These are phyloP conservation scores for Triticum urartu DNA, from an alignment of 176 grass and related monocot species.

Conservation along the genomic window DNA sequence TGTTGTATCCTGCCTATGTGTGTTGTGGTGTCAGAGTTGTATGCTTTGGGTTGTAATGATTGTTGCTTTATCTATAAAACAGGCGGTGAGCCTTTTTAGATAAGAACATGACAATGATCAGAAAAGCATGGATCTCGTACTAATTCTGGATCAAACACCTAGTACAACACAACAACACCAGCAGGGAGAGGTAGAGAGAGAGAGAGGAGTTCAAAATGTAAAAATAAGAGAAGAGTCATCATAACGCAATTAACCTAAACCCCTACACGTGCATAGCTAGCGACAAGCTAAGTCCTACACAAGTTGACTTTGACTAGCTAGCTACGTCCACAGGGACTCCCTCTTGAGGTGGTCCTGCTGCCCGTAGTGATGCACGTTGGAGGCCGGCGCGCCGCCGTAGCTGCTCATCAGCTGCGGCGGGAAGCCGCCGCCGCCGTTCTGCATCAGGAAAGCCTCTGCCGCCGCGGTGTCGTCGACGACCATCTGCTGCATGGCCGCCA, in stretches of 20 bases:
- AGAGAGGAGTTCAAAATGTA: not conserved
- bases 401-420: conserved; percentile 47
- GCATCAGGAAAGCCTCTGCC: conserved; percentile 54
- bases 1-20: too few relatives aligned
- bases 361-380: conserved; percentile 26
- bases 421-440: conserved; percentile 36
- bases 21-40: too few relatives aligned
- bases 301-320: conserved; percentile 29
- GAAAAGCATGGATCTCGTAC: not conserved
- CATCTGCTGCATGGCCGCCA: not conserved
- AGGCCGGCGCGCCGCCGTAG: conserved; percentile 42
- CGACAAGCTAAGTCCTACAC: conserved; percentile 8
- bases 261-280: conserved; percentile 20
- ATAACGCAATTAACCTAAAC: conserved; percentile 9
- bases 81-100: too few relatives aligned
- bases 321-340: conserved; percentile 81
- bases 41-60: too few relatives aligned
- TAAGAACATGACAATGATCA: not conserved
- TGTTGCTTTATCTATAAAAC: too few relatives aligned
- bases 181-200: not conserved
- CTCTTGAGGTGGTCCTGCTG: conserved; percentile 73
- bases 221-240: not conserved
- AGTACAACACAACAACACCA: not conserved
- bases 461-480: conserved; percentile 28
- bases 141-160: not conserved